Percentiles rank a stretch among this genome's conserved stretches.
phyloP scores from a whole-genome alignment of 1,139 yeast species.

The Kodamaea alishanica region DNA sequence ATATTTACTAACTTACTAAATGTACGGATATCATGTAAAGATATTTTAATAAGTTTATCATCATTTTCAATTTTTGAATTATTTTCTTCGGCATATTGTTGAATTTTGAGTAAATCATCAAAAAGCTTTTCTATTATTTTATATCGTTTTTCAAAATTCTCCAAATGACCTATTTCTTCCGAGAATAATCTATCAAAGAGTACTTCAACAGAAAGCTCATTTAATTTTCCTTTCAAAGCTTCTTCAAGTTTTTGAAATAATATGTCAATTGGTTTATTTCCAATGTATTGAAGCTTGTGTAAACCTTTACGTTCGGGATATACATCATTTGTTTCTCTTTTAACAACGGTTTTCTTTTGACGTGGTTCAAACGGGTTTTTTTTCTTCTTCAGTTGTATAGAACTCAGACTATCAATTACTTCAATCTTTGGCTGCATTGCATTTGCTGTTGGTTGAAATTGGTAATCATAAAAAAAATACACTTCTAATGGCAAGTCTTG shows the following conservation, averaged over 20 bases:
- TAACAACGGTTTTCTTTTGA: slow-evolving; percentile 28
- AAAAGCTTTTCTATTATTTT: slow-evolving; percentile 27
- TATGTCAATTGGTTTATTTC: slow-evolving; percentile 34
- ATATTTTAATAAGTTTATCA: slow-evolving; percentile 57
- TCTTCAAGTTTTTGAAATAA: slow-evolving; percentile 31
- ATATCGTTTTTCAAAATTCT: slow-evolving; percentile 15
- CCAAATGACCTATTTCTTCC: background rate
- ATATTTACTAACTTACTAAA: slow-evolving; percentile 62
- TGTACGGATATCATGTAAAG: slow-evolving; percentile 78
- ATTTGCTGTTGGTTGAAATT: background rate
- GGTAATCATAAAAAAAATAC: no score
- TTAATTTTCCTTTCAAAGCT: slow-evolving; percentile 24
- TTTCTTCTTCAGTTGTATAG: slow-evolving; percentile 2
- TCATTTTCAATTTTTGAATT: slow-evolving; percentile 15
- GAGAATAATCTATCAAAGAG: slow-evolving; percentile 11
- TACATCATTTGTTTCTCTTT: slow-evolving; percentile 33
- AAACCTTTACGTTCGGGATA: slow-evolving; percentile 36
- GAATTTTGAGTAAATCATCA: slow-evolving; percentile 34
- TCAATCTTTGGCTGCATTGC: slow-evolving; percentile 30
- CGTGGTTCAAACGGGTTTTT: slow-evolving; percentile 34
- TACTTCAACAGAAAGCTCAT: slow-evolving; percentile 20
- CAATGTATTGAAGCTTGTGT: slow-evolving; percentile 29
- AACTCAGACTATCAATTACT: slow-evolving; percentile 6
- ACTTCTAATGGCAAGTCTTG: no score
- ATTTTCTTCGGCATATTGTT: slow-evolving; percentile 27